Base-by-base conservation (phyloP, 2,329 filamentous ascomycete genomes). In the Cladophialophora carrionii region DNA sequence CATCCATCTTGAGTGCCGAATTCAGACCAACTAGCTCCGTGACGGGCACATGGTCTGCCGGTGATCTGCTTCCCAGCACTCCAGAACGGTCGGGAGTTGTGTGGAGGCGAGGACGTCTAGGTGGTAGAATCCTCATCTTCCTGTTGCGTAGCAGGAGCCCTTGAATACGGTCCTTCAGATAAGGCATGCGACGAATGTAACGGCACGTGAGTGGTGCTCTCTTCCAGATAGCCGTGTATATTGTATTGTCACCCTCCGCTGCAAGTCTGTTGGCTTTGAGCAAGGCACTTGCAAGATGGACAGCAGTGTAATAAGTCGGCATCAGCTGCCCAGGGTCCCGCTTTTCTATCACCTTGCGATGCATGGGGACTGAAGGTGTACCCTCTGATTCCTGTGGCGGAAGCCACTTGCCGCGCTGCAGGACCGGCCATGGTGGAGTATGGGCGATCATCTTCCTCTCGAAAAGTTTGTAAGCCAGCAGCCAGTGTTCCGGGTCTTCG, bases 401-500 rank as follows among this genome's bases (percentile, higher is more conserved):
- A 58, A 72, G 73, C 62, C 65, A 68, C 37, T 65, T 57, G 24
- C 78, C 76, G 64, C 74, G 74, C 17, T 72, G 71, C 32, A 81
- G 70, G 58, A 73, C 67, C 5, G 71, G 72, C 91, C 92, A 97
- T 26, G 92, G 91, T 10, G 85, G 84, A 85, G 92, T 96, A 37
- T 85, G 82, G 0, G 85, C 83, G 85, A 96, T 96, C 62, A 98
- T 87, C 66, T 87, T 85, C 29, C 82, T 78, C 78, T 98, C 94
- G 74, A 90, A 94, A 58, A 88, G 78, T 24, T 79, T 74, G 77
- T 95, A 96, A 43, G 92, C 92, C 22, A 74, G 68, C 12, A 77
- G 26, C 60, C 77, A 76, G 63, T 88, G 82, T 55, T 85, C 78
- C 71, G 84, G 83, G 53, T 84, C 81, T 53, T 84, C 82, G 61